Conservation (phyloP, 106 monocot genomes). For the Allium fistulosum region DNA sequence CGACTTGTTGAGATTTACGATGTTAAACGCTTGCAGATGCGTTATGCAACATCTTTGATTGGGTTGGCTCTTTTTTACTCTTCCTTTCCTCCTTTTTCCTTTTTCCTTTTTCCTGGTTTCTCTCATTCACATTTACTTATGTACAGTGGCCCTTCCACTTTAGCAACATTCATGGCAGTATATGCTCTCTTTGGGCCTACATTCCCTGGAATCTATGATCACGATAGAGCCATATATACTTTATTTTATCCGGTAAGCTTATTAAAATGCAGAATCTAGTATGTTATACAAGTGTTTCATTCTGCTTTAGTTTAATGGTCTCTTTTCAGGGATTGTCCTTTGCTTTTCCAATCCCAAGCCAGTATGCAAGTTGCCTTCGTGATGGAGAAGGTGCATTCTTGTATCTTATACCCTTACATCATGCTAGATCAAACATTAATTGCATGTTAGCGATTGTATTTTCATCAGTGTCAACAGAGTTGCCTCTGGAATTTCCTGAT, state of each 20-base stretch:
- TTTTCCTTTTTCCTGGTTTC: not conserved
- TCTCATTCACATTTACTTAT: not conserved
- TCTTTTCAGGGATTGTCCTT: slow-evolving; percentile 75
- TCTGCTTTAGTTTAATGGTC: slow-evolving; percentile 3
- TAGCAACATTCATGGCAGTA: slow-evolving; percentile 85
- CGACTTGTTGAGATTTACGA: slow-evolving; percentile 92
- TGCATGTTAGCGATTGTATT: too few species aligned
- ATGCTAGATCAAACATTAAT: too few species aligned
- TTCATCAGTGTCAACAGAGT: slow-evolving; percentile 56
- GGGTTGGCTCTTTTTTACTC: slow-evolving; percentile 36
- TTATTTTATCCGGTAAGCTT: slow-evolving; percentile 78
- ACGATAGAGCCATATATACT: slow-evolving; percentile 81
- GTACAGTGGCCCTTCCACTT: slow-evolving; percentile 71
- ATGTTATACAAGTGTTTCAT: not conserved
- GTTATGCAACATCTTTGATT: slow-evolving; percentile 82
- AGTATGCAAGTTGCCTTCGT: slow-evolving; percentile 59
- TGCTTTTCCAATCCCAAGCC: slow-evolving; percentile 86
- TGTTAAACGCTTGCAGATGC: slow-evolving; percentile 85
- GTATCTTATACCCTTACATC: not conserved
- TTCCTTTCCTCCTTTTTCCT: not conserved
- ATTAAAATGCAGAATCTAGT: not conserved
- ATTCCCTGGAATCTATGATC: slow-evolving; percentile 88
- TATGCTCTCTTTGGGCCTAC: slow-evolving; percentile 91
- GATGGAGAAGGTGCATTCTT: slow-evolving; percentile 63
- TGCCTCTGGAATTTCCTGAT: slow-evolving; percentile 97